phyloP scores from a whole-genome alignment of 352 stramenopile species.

The Globisporangium lucens region DNA sequence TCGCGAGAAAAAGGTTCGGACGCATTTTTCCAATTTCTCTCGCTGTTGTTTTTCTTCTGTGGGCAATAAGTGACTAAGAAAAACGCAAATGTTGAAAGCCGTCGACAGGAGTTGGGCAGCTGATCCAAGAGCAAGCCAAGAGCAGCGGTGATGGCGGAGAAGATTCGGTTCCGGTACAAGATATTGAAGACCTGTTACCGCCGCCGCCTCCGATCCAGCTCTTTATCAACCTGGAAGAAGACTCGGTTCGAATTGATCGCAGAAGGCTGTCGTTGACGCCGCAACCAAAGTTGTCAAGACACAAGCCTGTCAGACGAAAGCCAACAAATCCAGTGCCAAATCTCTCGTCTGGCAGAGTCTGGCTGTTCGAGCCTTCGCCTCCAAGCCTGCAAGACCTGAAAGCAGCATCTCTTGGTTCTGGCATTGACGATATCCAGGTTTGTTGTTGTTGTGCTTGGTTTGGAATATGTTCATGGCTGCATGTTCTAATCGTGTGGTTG shows the following conservation, averaged over 20 bases:
- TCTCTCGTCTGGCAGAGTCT: conserved; percentile 26
- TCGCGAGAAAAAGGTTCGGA: conserved; percentile 14
- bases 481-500: background rate
- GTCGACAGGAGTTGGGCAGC: background rate
- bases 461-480: background rate
- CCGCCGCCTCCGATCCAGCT: conserved; percentile 33
- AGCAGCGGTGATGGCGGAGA: conserved; percentile 23
- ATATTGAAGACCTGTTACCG: conserved; percentile 66
- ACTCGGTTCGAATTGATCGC: conserved; percentile 41
- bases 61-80: background rate
- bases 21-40: conserved; percentile 14
- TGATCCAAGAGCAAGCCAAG: background rate
- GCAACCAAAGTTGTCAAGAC: conserved; percentile 24
- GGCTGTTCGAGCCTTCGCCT: conserved; percentile 41
- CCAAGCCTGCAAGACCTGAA: conserved; percentile 43
- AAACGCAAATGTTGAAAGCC: conserved; percentile 4
- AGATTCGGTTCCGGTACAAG: conserved; percentile 35
- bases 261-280: conserved; percentile 42
- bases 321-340: background rate
- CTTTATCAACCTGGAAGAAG: conserved; percentile 34
- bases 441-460: background rate
- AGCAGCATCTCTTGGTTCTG: conserved; percentile 38
- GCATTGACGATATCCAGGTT: conserved; percentile 45
- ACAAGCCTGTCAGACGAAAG: background rate
- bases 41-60: background rate